Evolutionary conservation across 169 alveolate genomes (phyloP).

Genomic region (Amoebophrya sp.): DNA sequence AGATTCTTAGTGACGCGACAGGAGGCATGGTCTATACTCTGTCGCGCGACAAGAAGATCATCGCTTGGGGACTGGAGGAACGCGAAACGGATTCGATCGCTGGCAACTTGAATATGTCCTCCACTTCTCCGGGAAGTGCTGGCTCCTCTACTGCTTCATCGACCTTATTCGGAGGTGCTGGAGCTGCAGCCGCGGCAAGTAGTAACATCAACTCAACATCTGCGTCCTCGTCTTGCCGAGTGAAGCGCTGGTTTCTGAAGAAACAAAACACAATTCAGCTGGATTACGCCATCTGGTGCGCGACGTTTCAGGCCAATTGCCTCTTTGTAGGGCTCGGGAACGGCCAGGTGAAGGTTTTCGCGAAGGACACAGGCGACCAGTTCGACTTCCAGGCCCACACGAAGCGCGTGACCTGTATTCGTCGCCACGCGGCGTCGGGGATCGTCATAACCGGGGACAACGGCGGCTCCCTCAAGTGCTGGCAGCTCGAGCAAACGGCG

Average conservation of each 20-base stretch:
- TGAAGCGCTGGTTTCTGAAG: not conserved
- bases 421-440: not conserved
- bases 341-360: not conserved
- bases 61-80: not conserved
- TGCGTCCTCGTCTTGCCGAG: not conserved
- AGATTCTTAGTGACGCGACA: not conserved
- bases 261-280: not conserved
- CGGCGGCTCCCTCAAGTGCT: not conserved
- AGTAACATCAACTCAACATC: no score
- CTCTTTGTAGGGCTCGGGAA: not conserved
- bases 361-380: not conserved
- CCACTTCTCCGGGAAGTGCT: not conserved
- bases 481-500: not conserved
- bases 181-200: not conserved
- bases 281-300: not conserved
- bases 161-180: not conserved
- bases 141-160: not conserved
- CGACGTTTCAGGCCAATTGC: not conserved
- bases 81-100: not conserved
- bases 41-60: slow-evolving; percentile 12
- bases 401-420: not conserved
- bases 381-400: not conserved
- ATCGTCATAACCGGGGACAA: not conserved
- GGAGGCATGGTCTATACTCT: not conserved
- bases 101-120: not conserved